phyloP scores from a whole-genome alignment of 2,329 filamentous ascomycete genomes.

The Aspergillus brunneoviolaceus region DNA sequence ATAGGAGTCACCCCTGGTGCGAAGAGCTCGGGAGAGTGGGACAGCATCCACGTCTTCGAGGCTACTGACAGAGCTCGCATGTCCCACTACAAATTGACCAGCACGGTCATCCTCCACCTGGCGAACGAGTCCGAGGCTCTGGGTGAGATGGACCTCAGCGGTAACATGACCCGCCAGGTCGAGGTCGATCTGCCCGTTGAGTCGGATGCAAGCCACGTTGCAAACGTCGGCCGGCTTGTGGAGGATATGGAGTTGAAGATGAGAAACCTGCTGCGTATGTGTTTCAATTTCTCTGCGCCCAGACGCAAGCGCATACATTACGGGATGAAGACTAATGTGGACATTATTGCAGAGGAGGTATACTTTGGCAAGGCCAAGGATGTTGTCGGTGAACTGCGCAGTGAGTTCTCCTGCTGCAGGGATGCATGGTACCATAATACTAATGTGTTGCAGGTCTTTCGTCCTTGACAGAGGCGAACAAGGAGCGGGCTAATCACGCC shows the following conservation, averaged over 20 bases:
- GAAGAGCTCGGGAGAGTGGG: slow-evolving; percentile 81
- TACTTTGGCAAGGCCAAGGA: slow-evolving; percentile 99
- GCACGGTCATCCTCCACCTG: slow-evolving; percentile 89
- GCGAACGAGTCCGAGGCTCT: slow-evolving; percentile 66
- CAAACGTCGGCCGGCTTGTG: slow-evolving; percentile 88
- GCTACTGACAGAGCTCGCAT: slow-evolving; percentile 87
- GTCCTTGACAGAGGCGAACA: slow-evolving; percentile 78
- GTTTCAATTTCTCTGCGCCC: neutral
- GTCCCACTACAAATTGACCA: slow-evolving; percentile 96
- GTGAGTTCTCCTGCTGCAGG: slow-evolving; percentile 44
- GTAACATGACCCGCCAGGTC: slow-evolving; percentile 97
- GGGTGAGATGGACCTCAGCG: slow-evolving; percentile 86
- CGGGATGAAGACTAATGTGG: slow-evolving; percentile 15
- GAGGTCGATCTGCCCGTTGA: slow-evolving; percentile 89
- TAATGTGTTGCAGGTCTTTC: slow-evolving; percentile 56
- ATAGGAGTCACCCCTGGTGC: slow-evolving; percentile 65
- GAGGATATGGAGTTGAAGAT: slow-evolving; percentile 99
- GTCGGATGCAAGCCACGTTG: slow-evolving; percentile 88
- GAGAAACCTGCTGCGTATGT: slow-evolving; percentile 80
- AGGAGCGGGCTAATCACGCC: slow-evolving; percentile 78
- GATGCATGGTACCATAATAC: slow-evolving; percentile 14
- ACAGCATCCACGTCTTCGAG: slow-evolving; percentile 98
- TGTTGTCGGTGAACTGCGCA: slow-evolving; percentile 91
- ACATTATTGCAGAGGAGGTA: slow-evolving; percentile 67
- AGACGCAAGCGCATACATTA: neutral